Evolutionary conservation across 805 yeast species (phyloP).

Genomic region (Kuraishia hungarica): DNA sequence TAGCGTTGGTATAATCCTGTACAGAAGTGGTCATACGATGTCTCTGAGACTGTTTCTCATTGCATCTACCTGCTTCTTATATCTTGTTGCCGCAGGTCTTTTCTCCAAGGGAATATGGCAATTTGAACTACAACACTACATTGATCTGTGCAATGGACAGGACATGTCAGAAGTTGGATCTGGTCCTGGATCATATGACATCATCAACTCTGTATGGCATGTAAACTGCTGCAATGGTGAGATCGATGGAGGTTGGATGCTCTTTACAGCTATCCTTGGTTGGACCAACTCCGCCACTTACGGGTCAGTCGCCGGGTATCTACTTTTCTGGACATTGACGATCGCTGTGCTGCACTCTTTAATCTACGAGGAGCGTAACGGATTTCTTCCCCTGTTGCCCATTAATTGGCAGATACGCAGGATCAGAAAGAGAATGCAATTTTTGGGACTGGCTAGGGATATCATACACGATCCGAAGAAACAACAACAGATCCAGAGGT

Average conservation of each 20-base stretch:
- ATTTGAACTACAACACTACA: conserved; percentile 32
- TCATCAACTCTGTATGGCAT: conserved; percentile 36
- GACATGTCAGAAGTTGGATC: conserved; percentile 39
- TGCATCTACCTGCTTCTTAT: conserved; percentile 32
- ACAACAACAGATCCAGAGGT: conserved; percentile 12
- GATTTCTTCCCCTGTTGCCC: conserved; percentile 51
- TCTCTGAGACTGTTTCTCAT: conserved; percentile 33
- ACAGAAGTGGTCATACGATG: conserved; percentile 33
- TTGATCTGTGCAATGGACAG: conserved; percentile 31
- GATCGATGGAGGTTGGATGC: conserved; percentile 40
- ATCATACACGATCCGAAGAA: conserved; percentile 8
- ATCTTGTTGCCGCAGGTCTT: conserved; percentile 36
- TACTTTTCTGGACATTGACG: conserved; percentile 28
- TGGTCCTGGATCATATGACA: conserved; percentile 41
- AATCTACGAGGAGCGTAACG: conserved; percentile 43
- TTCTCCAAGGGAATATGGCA: conserved; percentile 38
- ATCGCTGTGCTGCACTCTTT: conserved; percentile 20
- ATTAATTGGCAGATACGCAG: conserved; percentile 44
- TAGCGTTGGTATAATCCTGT: conserved; percentile 27
- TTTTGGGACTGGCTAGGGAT: not conserved
- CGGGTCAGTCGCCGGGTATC: conserved; percentile 32
- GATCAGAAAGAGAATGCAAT: conserved; percentile 26
- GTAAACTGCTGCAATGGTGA: conserved; percentile 42
- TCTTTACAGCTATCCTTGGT: conserved; percentile 34
- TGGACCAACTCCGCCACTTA: conserved; percentile 42